These are phyloP conservation scores for Phoenix roebelenii DNA, from an alignment of 176 grass and related monocot species.

Conservation along the genomic window DNA sequence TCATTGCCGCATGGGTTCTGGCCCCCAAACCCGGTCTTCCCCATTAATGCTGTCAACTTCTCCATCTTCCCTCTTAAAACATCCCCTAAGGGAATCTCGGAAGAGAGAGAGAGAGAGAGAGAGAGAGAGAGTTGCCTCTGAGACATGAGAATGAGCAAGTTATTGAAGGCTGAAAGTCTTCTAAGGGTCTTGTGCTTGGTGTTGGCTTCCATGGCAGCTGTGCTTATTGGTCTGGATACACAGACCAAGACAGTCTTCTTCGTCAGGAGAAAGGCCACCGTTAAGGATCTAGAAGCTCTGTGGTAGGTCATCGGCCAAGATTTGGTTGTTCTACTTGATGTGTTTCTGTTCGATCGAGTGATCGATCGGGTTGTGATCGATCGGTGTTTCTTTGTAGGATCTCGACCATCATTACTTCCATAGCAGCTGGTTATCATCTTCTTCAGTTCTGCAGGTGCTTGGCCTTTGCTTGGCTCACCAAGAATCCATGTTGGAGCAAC, in stretches of 20 bases:
- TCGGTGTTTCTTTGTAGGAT: slow-evolving; percentile 17
- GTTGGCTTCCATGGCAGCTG: slow-evolving; percentile 44
- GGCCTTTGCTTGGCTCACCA: slow-evolving; percentile 24
- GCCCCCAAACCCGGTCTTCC: neutral
- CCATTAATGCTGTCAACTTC: too few relatives aligned
- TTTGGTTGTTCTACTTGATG: neutral
- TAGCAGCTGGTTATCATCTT: slow-evolving; percentile 59
- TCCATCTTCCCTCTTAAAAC: too few relatives aligned
- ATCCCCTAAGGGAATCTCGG: too few relatives aligned
- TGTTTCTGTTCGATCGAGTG: neutral
- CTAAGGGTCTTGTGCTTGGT: slow-evolving; percentile 36
- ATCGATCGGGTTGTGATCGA: neutral
- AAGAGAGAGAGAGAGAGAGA: slow-evolving; percentile 7
- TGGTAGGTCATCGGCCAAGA: slow-evolving; percentile 21
- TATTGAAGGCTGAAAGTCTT: slow-evolving; percentile 36
- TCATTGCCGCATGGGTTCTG: too few relatives aligned
- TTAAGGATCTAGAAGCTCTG: slow-evolving; percentile 61
- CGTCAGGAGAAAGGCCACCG: slow-evolving; percentile 44
- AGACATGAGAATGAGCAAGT: slow-evolving; percentile 1
- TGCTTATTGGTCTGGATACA: slow-evolving; percentile 53
- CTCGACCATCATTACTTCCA: slow-evolving; percentile 26
- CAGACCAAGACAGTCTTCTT: slow-evolving; percentile 66
- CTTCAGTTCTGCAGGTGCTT: slow-evolving; percentile 69
- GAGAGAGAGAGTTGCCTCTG: neutral
- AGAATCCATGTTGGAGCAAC: slow-evolving; percentile 21